phyloP scores from a whole-genome alignment of 2,329 filamentous ascomycete genomes.

The Aspergillus ruber region DNA sequence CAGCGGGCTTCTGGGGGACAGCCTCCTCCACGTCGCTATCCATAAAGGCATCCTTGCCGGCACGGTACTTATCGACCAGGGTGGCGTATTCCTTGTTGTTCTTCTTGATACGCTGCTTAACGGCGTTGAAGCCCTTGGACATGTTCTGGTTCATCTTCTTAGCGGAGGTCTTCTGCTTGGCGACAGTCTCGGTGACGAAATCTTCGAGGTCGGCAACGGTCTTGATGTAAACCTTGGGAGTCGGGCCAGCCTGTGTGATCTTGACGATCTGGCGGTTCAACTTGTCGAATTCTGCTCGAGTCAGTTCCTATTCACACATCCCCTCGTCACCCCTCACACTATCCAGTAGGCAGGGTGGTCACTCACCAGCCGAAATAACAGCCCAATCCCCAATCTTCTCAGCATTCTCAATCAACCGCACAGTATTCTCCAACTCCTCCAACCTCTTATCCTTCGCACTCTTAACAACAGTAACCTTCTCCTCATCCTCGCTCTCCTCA shows the following conservation, averaged over 20 bases:
- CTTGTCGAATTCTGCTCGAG: constrained; percentile 75
- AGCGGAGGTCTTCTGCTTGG: constrained; percentile 89
- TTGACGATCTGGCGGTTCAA: constrained; percentile 80
- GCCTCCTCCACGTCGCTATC: constrained; percentile 67
- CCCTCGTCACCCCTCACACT: neutral
- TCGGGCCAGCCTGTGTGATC: constrained; percentile 67
- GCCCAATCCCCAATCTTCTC: constrained; percentile 98
- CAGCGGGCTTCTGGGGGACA: constrained; percentile 11
- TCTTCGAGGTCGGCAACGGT: constrained; percentile 90
- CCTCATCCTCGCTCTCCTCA: constrained; percentile 78
- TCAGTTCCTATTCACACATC: too few species aligned
- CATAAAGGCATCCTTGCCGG: constrained; percentile 82
- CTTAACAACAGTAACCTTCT: constrained; percentile 80
- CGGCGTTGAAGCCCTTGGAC: constrained; percentile 86
- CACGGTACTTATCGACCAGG: constrained; percentile 81
- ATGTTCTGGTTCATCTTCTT: constrained; percentile 99
- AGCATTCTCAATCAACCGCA: constrained; percentile 90
- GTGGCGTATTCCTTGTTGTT: constrained; percentile 90
- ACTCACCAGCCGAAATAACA: constrained; percentile 77
- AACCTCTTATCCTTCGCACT: constrained; percentile 96
- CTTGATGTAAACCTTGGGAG: constrained; percentile 88
- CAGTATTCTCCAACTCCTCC: constrained; percentile 85
- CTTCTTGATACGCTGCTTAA: constrained; percentile 98
- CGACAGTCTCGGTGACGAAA: constrained; percentile 83
- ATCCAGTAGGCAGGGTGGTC: neutral